phyloP scores from a whole-genome alignment of 148 eudicot genomes.

The Nyssa sinensis region DNA sequence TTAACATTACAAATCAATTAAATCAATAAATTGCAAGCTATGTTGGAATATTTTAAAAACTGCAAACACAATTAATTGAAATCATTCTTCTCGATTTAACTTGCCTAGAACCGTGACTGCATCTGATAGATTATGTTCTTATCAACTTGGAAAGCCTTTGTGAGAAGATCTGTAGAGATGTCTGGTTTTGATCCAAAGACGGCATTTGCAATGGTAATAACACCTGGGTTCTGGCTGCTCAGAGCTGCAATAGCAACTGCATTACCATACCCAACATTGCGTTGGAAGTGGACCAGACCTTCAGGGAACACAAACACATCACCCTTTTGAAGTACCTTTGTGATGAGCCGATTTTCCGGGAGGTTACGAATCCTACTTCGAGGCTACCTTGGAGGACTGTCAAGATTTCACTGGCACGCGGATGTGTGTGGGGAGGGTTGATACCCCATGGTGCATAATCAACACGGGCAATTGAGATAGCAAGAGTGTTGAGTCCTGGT shows the following conservation, averaged over 20 bases:
- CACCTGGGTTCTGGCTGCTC: constrained; percentile 27
- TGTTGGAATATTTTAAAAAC: no score
- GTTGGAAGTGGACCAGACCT: constrained; percentile 19
- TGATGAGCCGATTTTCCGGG: constrained; percentile 20
- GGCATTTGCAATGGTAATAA: constrained; percentile 11
- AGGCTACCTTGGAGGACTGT: constrained; percentile 19
- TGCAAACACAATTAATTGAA: no score
- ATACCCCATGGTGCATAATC: constrained; percentile 27
- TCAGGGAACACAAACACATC: constrained; percentile 21
- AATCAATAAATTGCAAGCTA: no score
- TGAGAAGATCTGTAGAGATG: constrained; percentile 17
- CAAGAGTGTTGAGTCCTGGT: constrained; percentile 27
- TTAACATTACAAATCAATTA: no score
- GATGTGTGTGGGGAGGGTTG: constrained; percentile 25
- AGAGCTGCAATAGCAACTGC: constrained; percentile 17
- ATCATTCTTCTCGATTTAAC: no score
- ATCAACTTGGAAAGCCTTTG: constrained; percentile 15
- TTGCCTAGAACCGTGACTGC: not conserved
- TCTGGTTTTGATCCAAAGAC: constrained; percentile 22
- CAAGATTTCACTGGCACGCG: constrained; percentile 24
- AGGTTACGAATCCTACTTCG: constrained; percentile 20
- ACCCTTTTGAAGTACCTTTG: constrained; percentile 8
- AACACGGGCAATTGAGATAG: constrained; percentile 20
- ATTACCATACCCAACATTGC: constrained; percentile 7
- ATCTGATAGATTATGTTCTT: not conserved